Base-by-base conservation (phyloP, 2,329 filamentous ascomycete genomes). In the Diaporthe batatas region DNA sequence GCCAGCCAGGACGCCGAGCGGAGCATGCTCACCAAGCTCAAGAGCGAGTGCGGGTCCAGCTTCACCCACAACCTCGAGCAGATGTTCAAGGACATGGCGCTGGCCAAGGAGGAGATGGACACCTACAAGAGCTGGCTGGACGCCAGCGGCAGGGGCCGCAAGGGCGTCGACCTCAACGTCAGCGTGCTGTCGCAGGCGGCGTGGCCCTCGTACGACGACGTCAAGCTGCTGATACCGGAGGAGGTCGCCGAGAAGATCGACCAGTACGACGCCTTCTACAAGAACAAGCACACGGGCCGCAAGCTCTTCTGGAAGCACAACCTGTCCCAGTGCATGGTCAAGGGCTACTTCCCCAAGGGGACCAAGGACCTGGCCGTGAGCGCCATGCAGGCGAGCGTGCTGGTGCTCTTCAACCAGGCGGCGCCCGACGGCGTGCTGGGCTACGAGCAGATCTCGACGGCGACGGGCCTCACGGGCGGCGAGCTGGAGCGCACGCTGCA, bases 61-160 rank as follows among this genome's bases (percentile, higher is more conserved):
- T 98, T 99, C 81, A 99, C 96, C 0, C 95, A 98, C 80, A 99
- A 99, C 79, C 87, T 99, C 0, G 97, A 99, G 83, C 94, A 96
- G 75, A 99, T 99, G 96, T 99, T 99, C 86, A 98, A 97, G 82
- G 96, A 99, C 79, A 94, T 98, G 82, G 95, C 98, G 80, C 88
- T 98, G 25, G 94, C 94, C 16, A 93, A 93, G 74, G 96, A 98
- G 78, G 96, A 98, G 80, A 97, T 98, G 92, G 84, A 88, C n/a
- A 90, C 93, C 0, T 99, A 97, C 84, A 96, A 93, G 81, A 88
- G 82, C 81, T 95, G 82, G 83, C 86, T 89, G 21, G 87, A 87
- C 68, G 88, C 88, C 70, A 81, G 76, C 2, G 83, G 83, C 5
- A 79, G 80, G 42, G 77, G 77, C 51, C 90, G 87, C 72, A 81